Conservation (phyloP, 371 early-diverging fungal genomes). For the Syncephalis plumigaleata region DNA sequence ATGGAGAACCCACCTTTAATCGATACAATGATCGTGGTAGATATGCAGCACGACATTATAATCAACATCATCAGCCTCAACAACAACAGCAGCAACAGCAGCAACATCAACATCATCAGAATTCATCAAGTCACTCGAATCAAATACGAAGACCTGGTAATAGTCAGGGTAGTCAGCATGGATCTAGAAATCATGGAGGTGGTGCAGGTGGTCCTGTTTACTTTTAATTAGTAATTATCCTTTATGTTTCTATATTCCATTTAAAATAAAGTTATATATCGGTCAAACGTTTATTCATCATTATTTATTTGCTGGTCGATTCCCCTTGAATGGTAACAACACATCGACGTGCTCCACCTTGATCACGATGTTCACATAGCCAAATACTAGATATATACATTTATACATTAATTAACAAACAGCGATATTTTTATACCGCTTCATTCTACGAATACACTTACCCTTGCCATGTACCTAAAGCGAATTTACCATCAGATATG, state of each 20-base stretch:
- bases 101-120: constrained; percentile 1
- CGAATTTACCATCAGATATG: constrained; percentile 55
- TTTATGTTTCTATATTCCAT: neutral
- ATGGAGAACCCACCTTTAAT: neutral
- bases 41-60: constrained; percentile 7
- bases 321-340: constrained; percentile 64
- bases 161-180: too few species aligned
- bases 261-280: neutral
- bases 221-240: too few species aligned
- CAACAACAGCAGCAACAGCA: constrained; percentile 5
- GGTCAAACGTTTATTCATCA: neutral
- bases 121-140: neutral
- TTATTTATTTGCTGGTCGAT: constrained; percentile 11
- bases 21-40: constrained; percentile 9
- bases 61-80: neutral
- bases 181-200: too few species aligned
- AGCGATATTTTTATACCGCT: neutral
- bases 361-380: constrained; percentile 56
- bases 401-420: neutral
- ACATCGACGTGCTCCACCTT: constrained; percentile 34
- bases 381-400: constrained; percentile 27
- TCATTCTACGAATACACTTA: too few species aligned
- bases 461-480: constrained; percentile 89
- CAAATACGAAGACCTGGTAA: too few species aligned
- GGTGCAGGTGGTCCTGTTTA: too few species aligned